Evolutionary conservation across 768 basidiomycete species (phyloP).

Genomic region (Pulveroboletus sp.): DNA sequence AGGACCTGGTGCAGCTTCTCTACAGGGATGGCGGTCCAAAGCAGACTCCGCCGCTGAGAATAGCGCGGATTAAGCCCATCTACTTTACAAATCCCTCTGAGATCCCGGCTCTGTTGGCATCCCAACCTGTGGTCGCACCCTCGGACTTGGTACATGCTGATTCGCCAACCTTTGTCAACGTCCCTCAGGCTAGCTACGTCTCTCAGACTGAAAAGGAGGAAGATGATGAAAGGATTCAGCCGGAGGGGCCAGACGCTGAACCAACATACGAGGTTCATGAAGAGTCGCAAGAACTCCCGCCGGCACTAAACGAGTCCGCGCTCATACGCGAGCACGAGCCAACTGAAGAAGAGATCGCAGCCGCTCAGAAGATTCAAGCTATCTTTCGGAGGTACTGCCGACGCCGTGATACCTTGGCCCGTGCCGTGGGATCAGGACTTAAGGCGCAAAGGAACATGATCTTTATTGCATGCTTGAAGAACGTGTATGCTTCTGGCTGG

Average conservation of each 20-base stretch:
- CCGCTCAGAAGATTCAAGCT: slow-evolving; percentile 24
- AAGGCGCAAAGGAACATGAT: slow-evolving; percentile 20
- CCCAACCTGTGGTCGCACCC: slow-evolving; percentile 11
- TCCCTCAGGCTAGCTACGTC: slow-evolving; percentile 6
- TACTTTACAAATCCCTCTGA: slow-evolving; percentile 29
- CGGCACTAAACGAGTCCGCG: slow-evolving; percentile 9
- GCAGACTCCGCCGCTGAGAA: neutral
- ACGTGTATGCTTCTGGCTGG: slow-evolving; percentile 30
- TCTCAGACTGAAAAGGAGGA: neutral
- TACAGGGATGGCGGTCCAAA: slow-evolving; percentile 7
- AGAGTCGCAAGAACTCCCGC: slow-evolving; percentile 10
- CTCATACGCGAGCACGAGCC: slow-evolving; percentile 17
- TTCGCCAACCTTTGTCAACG: slow-evolving; percentile 17
- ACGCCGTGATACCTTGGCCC: neutral
- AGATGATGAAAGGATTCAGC: slow-evolving; percentile 1
- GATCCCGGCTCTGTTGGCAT: slow-evolving; percentile 28
- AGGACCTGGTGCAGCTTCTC: slow-evolving; percentile 26
- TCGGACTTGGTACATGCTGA: slow-evolving; percentile 14
- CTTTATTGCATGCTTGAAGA: slow-evolving; percentile 30
- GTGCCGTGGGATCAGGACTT: slow-evolving; percentile 14
- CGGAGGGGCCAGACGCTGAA: neutral
- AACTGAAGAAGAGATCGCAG: slow-evolving; percentile 26
- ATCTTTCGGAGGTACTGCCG: slow-evolving; percentile 10
- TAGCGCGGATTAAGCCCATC: slow-evolving; percentile 29
- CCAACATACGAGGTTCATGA: slow-evolving; percentile 7